Evolutionary conservation across 805 yeast genomes (phyloP).

Genomic region (Candida fluviatilis): DNA sequence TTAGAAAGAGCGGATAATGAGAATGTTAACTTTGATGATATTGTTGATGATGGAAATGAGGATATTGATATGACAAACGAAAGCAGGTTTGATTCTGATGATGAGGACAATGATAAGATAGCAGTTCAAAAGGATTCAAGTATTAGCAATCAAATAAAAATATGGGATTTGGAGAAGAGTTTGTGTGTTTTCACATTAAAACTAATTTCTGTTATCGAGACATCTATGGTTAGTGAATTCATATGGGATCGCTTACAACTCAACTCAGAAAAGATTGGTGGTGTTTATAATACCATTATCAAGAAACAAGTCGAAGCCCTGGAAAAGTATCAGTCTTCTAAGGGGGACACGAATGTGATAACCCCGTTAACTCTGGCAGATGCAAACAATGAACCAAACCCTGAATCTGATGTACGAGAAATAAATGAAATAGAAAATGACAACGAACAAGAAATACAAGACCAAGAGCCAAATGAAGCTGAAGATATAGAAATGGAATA

Average conservation of each 20-base stretch:
- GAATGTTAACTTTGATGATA: conserved; percentile 39
- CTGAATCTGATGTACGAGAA: no score
- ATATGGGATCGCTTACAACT: conserved; percentile 30
- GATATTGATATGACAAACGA: conserved; percentile 3
- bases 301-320: conserved; percentile 13
- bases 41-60: conserved; percentile 5
- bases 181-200: conserved; percentile 41
- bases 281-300: conserved; percentile 21
- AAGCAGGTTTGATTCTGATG: conserved; percentile 13
- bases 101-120: conserved; percentile 12
- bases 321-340: neutral
- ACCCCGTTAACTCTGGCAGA: no score
- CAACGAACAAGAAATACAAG: no score
- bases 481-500: no score
- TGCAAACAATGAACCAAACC: no score
- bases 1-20: conserved; percentile 53
- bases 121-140: conserved; percentile 2
- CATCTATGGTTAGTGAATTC: conserved; percentile 25
- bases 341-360: neutral
- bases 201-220: conserved; percentile 28
- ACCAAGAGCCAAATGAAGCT: no score
- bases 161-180: conserved; percentile 38
- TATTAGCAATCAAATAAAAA: conserved; percentile 6
- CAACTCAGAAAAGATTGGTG: conserved; percentile 35
- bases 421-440: neutral